A percentile compares a stretch with the other conserved stretches of the same genome.
These are phyloP conservation scores for Alnus glutinosa DNA, from an alignment of 306 rosid genomes.

Conservation along the genomic window DNA sequence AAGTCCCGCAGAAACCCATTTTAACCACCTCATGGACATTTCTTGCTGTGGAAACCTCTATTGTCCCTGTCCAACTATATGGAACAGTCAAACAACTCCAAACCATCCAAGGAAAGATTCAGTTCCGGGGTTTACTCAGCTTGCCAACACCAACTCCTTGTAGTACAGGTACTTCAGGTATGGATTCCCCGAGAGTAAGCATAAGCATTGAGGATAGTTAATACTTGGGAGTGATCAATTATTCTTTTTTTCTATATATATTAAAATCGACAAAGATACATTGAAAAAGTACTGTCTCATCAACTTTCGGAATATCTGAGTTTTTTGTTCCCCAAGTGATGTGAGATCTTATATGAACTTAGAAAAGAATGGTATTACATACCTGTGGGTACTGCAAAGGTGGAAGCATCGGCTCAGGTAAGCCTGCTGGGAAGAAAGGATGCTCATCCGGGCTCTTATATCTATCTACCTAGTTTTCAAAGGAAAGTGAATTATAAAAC, in stretches of 20 bases:
- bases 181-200: neutral
- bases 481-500: slow-evolving; percentile 22
- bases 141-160: neutral
- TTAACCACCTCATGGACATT: neutral
- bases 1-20: neutral
- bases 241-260: too few species aligned
- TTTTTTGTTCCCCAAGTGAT: slow-evolving; percentile 10
- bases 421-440: slow-evolving; percentile 49
- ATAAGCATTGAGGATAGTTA: neutral
- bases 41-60: neutral
- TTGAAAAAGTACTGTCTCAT: neutral
- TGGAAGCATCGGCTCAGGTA: slow-evolving; percentile 57
- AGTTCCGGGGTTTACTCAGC: neutral
- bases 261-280: too few species aligned
- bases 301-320: neutral
- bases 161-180: neutral
- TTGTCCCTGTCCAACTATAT: neutral
- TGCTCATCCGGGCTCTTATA: slow-evolving; percentile 69
- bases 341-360: slow-evolving; percentile 4
- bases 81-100: too few species aligned
- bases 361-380: slow-evolving; percentile 12
- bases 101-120: neutral
- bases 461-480: slow-evolving; percentile 60
- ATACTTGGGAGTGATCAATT: too few species aligned
- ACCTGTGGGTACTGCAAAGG: slow-evolving; percentile 72